Evolutionary conservation across 164 flowering plant genomes (phyloP).

Genomic region (Echeveria elegans): DNA sequence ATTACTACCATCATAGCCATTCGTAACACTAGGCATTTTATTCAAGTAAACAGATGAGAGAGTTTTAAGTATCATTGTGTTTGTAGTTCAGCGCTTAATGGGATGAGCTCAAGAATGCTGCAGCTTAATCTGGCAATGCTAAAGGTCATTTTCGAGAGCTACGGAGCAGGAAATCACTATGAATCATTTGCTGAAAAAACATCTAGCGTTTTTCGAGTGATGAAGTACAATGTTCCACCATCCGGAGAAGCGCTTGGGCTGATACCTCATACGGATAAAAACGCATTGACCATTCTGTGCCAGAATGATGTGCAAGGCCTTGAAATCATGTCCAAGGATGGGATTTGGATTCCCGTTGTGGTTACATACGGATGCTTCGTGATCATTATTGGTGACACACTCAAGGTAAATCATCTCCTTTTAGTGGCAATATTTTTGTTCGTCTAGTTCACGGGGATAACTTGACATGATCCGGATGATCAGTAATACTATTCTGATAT

Average conservation of each 20-base stretch:
- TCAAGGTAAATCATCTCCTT: slow-evolving; percentile 19
- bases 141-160: slow-evolving; percentile 22
- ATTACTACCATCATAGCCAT: no score
- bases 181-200: slow-evolving; percentile 12
- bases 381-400: slow-evolving; percentile 30
- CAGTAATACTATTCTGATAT: no score
- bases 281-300: slow-evolving; percentile 15
- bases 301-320: slow-evolving; percentile 34
- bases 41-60: no score
- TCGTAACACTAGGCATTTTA: no score
- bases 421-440: no score
- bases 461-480: background rate
- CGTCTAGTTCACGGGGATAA: no score
- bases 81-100: slow-evolving; percentile 17
- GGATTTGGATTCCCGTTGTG: slow-evolving; percentile 23
- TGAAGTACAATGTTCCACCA: slow-evolving; percentile 32
- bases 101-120: slow-evolving; percentile 26
- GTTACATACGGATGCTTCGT: slow-evolving; percentile 17
- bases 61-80: background rate
- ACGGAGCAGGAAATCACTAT: slow-evolving; percentile 12
- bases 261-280: slow-evolving; percentile 28
- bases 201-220: slow-evolving; percentile 19
- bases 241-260: slow-evolving; percentile 20
- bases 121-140: slow-evolving; percentile 21
- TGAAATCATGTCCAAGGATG: slow-evolving; percentile 26